Percentiles rank a stretch among this genome's conserved stretches.
These are phyloP conservation scores for Botryotinia narcissicola DNA, from an alignment of 2,329 filamentous ascomycete genomes.

Conservation along the genomic window DNA sequence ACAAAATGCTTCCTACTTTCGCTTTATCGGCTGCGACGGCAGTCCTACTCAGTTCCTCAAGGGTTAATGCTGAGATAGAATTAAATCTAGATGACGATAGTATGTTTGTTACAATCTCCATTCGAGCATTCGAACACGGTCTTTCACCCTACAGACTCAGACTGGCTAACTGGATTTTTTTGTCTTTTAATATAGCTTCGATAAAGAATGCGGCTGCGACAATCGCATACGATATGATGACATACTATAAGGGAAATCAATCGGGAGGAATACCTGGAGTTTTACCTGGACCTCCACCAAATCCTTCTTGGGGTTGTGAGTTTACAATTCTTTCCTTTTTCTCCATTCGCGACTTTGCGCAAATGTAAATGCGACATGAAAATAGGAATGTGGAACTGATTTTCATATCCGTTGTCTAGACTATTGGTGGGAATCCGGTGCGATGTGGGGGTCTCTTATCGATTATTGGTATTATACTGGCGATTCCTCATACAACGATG, in stretches of 20 bases:
- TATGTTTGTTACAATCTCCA: constrained; percentile 20
- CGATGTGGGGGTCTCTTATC: constrained; percentile 58
- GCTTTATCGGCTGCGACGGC: constrained; percentile 29
- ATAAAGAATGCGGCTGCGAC: constrained; percentile 37
- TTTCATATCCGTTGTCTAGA: constrained; percentile 35
- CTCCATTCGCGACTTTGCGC: constrained; percentile 16
- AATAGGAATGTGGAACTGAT: neutral
- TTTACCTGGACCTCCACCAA: constrained; percentile 45
- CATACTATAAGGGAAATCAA: constrained; percentile 43
- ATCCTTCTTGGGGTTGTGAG: constrained; percentile 37
- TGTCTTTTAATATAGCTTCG: constrained; percentile 42
- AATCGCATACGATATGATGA: constrained; percentile 40
- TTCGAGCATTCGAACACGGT: neutral
- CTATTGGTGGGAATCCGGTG: constrained; percentile 61
- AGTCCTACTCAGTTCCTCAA: constrained; percentile 28
- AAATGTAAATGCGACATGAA: neutral
- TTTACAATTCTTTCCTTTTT: constrained; percentile 17
- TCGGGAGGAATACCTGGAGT: constrained; percentile 49
- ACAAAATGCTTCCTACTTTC: constrained; percentile 30
- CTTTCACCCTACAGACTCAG: neutral
- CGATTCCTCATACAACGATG: constrained; percentile 55
- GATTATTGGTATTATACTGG: constrained; percentile 64
- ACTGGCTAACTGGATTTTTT: constrained; percentile 27
- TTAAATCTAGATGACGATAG: constrained; percentile 33
- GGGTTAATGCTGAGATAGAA: constrained; percentile 39